Base-by-base conservation (phyloP, 2,329 filamentous ascomycete species). In the Alternaria alternata region DNA sequence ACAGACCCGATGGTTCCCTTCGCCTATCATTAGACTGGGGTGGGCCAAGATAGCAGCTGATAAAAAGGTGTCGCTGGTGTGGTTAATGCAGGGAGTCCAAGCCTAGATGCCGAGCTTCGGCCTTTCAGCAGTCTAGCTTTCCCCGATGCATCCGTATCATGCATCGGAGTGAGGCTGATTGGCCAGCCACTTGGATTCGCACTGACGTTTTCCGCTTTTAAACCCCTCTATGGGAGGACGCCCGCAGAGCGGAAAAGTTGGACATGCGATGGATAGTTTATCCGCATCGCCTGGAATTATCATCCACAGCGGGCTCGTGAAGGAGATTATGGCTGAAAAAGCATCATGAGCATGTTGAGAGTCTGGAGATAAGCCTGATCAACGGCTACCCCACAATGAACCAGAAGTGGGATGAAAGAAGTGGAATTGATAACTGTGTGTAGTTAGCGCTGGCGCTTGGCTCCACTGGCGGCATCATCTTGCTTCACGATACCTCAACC, bases 31-130 rank as follows among this genome's bases (percentile, higher is more conserved):
- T 47, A 55, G 47, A 46, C 46, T 43, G 38, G 60, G 54, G 57
- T 49, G 61, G 61, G 53, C 66, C 47, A 66, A 69, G 68, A 70
- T 68, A 70, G 67, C 65, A 68, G 70, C 68, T 72, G 70, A 72
- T 72, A 69, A 67, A 69, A 70, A 49, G 57, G 54, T 63, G 54
- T 57, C 58, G 56, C 51, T 65, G 64, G 61, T 69, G 63, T 66
- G 69, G 65, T 66, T 63, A 54, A 62, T 58, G 59, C 55, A 54
- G 62, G 61, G 49, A 54, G 44, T 48, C 57, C 41, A 47, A 54
- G 68, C 66, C 64, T 66, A 66, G 64, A 64, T 63, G 53, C 65
- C 68, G 65, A 66, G 56, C 49, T 64, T 71, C 68, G 68, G 70
- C 63, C 62, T 54, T 63, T 61, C 44, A 38, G 34, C 47, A 59